These are phyloP conservation scores for Epichloe aotearoae DNA, from an alignment of 2,329 filamentous ascomycete species.

Conservation along the genomic window DNA sequence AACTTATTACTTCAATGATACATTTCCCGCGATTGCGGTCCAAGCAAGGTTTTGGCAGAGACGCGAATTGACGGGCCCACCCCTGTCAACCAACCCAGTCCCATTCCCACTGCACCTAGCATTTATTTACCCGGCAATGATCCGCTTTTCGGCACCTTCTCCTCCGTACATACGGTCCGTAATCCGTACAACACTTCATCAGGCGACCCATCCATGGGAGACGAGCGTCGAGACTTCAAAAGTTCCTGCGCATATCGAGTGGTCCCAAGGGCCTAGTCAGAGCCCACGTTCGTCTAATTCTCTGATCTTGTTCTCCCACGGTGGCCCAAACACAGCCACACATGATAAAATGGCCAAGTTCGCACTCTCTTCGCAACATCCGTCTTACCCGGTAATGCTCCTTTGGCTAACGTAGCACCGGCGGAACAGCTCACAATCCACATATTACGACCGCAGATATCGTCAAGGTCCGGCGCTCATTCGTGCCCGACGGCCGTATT, in stretches of 20 bases:
- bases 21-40: not conserved
- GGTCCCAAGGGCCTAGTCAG: not conserved
- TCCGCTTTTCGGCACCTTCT: not conserved
- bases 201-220: not conserved
- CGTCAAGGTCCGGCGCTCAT: conserved; percentile 80
- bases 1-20: not conserved
- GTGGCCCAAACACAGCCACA: not conserved
- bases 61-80: conserved; percentile 4
- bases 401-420: not conserved
- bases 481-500: conserved; percentile 80
- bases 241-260: not conserved
- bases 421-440: conserved; percentile 33
- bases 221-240: not conserved
- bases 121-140: conserved; percentile 4
- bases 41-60: conserved; percentile 5
- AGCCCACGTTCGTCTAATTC: not conserved
- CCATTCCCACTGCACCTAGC: not conserved
- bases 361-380: not conserved
- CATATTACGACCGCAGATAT: conserved; percentile 85
- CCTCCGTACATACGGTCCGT: not conserved
- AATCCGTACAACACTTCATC: not conserved
- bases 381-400: not conserved
- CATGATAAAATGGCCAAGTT: not conserved
- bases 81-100: not conserved
- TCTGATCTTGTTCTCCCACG: not conserved